These are phyloP conservation scores for Monosporozyma aerobia DNA, from an alignment of 805 yeast genomes.

Conservation along the genomic window DNA sequence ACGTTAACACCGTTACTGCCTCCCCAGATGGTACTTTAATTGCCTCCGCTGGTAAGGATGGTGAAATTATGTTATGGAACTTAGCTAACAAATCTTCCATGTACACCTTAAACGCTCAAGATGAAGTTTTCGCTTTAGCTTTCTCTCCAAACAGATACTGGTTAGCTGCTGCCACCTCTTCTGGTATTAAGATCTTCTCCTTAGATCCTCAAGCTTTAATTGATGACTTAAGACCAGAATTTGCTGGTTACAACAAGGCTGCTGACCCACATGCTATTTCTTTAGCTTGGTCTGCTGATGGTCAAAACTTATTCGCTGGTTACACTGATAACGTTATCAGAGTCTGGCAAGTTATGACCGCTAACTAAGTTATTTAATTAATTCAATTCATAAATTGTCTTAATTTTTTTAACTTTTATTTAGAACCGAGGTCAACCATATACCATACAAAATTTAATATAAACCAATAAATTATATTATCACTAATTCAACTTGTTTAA, in stretches of 20 bases:
- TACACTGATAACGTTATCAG: constrained; percentile 99
- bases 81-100: constrained; percentile 74
- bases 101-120: constrained; percentile 90
- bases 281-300: constrained; percentile 99
- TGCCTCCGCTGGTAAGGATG: constrained; percentile 99
- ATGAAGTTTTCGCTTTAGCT: constrained; percentile 95
- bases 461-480: neutral
- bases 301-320: constrained; percentile 99
- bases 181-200: constrained; percentile 97
- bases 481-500: neutral
- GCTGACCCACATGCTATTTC: constrained; percentile 98
- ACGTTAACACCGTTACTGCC: constrained; percentile 92
- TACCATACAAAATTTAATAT: neutral
- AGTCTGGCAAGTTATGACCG: constrained; percentile 99
- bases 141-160: constrained; percentile 99
- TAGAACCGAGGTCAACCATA: neutral
- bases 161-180: constrained; percentile 98
- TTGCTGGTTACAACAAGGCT: constrained; percentile 76
- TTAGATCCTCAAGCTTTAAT: constrained; percentile 88
- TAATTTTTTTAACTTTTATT: neutral
- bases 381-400: neutral
- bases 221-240: constrained; percentile 98
- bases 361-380: constrained; percentile 22
- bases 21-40: constrained; percentile 99
- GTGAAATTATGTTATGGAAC: constrained; percentile 97